These are phyloP conservation scores for Zygosaccharomyces kombuchaensis DNA, from an alignment of 805 yeast species.

Conservation along the genomic window DNA sequence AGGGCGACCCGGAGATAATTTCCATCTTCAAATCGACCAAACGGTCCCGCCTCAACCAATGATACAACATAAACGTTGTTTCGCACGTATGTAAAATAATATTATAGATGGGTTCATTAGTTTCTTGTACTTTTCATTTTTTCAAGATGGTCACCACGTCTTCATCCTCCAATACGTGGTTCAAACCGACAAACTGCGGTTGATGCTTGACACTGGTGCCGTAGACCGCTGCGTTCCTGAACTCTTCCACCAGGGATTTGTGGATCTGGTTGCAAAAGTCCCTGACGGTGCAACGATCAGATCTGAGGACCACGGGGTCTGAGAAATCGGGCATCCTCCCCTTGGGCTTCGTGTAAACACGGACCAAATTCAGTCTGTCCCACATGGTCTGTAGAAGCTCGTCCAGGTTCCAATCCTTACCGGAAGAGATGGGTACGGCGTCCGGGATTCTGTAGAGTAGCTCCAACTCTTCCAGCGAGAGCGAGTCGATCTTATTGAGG, in stretches of 20 bases:
- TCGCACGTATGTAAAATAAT: background rate
- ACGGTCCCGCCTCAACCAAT: slow-evolving; percentile 7
- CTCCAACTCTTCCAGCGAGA: slow-evolving; percentile 90
- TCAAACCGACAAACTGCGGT: slow-evolving; percentile 91
- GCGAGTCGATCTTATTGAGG: slow-evolving; percentile 91
- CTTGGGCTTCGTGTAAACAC: slow-evolving; percentile 97
- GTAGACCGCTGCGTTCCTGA: slow-evolving; percentile 86
- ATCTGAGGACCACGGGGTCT: slow-evolving; percentile 90
- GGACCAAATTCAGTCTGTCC: slow-evolving; percentile 82
- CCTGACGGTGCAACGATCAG: slow-evolving; percentile 78
- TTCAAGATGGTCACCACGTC: slow-evolving; percentile 95
- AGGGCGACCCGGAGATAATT: background rate
- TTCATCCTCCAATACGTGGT: slow-evolving; percentile 84
- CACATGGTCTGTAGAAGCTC: slow-evolving; percentile 94
- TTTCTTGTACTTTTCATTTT: slow-evolving; percentile 37
- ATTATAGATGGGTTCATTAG: background rate
- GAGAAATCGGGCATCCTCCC: slow-evolving; percentile 89
- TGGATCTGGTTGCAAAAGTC: slow-evolving; percentile 97
- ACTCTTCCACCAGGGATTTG: slow-evolving; percentile 88
- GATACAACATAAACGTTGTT: background rate
- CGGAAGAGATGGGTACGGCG: slow-evolving; percentile 96
- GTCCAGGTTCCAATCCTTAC: slow-evolving; percentile 94
- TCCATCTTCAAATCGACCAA: slow-evolving; percentile 1
- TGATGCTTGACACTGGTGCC: slow-evolving; percentile 97
- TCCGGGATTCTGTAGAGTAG: slow-evolving; percentile 87